Evolutionary conservation across 805 yeast genomes (phyloP).

Genomic region (Tetrapisispora arboricola): DNA sequence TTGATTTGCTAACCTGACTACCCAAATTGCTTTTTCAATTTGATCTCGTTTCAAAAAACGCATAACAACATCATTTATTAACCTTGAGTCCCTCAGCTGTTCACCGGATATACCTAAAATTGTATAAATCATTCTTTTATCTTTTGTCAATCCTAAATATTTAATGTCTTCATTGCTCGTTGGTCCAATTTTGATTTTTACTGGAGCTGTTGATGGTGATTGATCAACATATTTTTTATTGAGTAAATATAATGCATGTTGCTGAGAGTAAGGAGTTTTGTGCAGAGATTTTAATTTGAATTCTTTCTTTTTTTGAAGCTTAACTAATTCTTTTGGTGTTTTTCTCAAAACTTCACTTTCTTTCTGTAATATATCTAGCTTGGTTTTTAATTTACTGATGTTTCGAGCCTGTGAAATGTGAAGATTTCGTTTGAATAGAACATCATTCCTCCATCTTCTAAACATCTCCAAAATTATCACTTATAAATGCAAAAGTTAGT

Average conservation of each 20-base stretch:
- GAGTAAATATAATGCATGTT: conserved; percentile 20
- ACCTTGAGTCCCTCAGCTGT: conserved; percentile 47
- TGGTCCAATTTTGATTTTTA: conserved; percentile 26
- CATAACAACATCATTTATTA: conserved; percentile 44
- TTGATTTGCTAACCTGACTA: conserved; percentile 38
- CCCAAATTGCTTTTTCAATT: conserved; percentile 41
- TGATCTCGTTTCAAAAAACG: conserved; percentile 43
- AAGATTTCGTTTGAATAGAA: background rate
- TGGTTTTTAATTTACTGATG: conserved; percentile 8
- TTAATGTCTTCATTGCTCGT: conserved; percentile 28
- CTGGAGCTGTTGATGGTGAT: background rate
- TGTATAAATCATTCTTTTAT: conserved; percentile 39
- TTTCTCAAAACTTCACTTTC: conserved; percentile 9
- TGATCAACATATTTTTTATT: conserved; percentile 7
- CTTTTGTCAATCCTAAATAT: conserved; percentile 26
- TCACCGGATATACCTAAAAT: conserved; percentile 50
- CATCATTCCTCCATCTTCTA: background rate
- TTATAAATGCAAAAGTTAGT: background rate
- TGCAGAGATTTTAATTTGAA: conserved; percentile 13
- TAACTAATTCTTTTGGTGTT: conserved; percentile 14
- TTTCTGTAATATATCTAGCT: conserved; percentile 11
- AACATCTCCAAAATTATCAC: background rate
- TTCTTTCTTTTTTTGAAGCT: conserved; percentile 10
- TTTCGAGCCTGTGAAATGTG: background rate
- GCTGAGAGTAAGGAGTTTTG: conserved; percentile 22